These are phyloP conservation scores for Polytrichum commune DNA, from an alignment of 225 moss, liverwort and hornwort genomes.

Conservation along the genomic window DNA sequence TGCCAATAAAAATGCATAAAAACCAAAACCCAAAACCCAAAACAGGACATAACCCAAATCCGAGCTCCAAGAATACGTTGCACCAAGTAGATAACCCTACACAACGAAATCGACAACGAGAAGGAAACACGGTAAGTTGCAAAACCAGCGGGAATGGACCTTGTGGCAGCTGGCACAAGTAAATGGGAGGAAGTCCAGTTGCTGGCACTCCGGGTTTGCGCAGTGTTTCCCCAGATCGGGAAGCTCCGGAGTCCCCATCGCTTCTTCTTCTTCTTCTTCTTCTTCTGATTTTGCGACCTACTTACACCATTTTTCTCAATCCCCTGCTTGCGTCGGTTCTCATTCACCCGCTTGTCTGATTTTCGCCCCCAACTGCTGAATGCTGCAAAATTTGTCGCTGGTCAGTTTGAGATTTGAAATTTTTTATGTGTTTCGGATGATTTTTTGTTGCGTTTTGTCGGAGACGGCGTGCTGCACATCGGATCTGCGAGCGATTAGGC, in stretches of 20 bases:
- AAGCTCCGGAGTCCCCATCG: slow-evolving; percentile 87
- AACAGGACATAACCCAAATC: no score
- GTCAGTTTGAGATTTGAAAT: no score
- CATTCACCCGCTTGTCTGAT: no score
- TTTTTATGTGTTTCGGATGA: no score
- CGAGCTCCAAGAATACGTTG: neutral
- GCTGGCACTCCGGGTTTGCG: slow-evolving; percentile 61
- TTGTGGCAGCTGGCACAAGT: slow-evolving; percentile 77
- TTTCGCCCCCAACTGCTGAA: no score
- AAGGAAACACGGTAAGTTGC: neutral
- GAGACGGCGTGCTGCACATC: no score
- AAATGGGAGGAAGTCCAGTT: slow-evolving; percentile 95
- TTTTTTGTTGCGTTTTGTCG: no score
- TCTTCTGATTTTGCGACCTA: no score
- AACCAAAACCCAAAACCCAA: neutral
- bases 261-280: neutral
- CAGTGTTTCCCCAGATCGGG: slow-evolving; percentile 95
- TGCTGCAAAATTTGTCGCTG: no score
- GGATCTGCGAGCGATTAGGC: no score
- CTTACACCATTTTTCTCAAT: no score
- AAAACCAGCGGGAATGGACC: slow-evolving; percentile 27
- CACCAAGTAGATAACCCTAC: neutral
- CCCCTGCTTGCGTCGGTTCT: no score
- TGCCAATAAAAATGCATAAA: neutral
- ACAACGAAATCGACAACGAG: neutral